These are phyloP conservation scores for Chlamydomonas applanata DNA, from an alignment of 139 green algal species.

Conservation along the genomic window DNA sequence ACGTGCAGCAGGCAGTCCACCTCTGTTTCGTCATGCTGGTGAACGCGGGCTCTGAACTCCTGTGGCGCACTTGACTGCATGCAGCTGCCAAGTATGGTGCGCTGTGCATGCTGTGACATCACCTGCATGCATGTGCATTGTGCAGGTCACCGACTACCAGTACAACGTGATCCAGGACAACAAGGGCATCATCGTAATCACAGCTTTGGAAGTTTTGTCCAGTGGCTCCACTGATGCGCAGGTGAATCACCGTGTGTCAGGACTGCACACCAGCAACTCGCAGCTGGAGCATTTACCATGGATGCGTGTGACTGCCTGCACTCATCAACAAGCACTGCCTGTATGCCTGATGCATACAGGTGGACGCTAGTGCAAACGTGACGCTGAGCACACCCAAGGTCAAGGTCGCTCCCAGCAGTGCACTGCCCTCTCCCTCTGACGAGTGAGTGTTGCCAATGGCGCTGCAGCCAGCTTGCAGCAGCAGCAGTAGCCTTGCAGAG, in stretches of 20 bases:
- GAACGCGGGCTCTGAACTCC: too few species aligned
- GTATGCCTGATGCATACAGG: not conserved
- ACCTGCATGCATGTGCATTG: not conserved
- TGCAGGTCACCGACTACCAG: conserved; percentile 15
- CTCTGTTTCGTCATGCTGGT: too few species aligned
- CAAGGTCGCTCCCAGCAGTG: not conserved
- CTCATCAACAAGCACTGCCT: not conserved
- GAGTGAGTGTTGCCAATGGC: conserved; percentile 23
- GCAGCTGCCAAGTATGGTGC: too few species aligned
- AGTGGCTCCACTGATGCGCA: not conserved
- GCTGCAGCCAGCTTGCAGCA: not conserved
- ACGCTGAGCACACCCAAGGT: too few species aligned
- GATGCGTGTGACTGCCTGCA: too few species aligned
- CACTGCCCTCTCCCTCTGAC: conserved; percentile 35
- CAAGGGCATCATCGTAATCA: not conserved
- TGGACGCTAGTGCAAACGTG: too few species aligned
- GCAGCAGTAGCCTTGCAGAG: not conserved
- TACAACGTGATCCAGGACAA: not conserved
- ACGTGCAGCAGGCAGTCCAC: too few species aligned
- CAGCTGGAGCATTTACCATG: too few species aligned
- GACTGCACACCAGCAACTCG: too few species aligned
- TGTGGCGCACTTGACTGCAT: too few species aligned
- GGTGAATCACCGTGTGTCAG: not conserved
- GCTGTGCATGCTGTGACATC: too few species aligned
- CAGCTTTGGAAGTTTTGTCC: not conserved